phyloP scores from a whole-genome alignment of 2,329 filamentous ascomycete species.

The Didymella keratinophila region DNA sequence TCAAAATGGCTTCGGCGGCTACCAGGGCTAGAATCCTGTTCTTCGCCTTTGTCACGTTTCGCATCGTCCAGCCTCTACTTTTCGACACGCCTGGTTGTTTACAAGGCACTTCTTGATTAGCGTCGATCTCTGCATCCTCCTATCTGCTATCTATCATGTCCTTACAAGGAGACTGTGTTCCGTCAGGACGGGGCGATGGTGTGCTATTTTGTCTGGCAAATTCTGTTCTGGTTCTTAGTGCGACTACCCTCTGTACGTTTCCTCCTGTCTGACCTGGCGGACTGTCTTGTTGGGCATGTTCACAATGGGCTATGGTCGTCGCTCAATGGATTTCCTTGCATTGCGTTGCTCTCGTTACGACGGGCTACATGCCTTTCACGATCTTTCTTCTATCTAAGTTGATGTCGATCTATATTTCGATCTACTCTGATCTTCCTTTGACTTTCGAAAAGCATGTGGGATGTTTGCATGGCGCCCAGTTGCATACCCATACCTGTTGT shows the following conservation, averaged over 20 bases:
- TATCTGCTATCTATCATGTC: slow-evolving; percentile 45
- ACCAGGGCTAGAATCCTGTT: slow-evolving; percentile 60
- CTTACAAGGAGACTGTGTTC: slow-evolving; percentile 37
- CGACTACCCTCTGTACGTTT: slow-evolving; percentile 40
- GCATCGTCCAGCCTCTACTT: slow-evolving; percentile 42
- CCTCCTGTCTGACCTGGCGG: slow-evolving; percentile 20
- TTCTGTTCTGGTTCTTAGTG: slow-evolving; percentile 28
- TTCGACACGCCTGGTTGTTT: slow-evolving; percentile 47
- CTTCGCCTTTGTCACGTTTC: slow-evolving; percentile 37
- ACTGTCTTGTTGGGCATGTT: slow-evolving; percentile 35
- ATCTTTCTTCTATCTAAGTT: slow-evolving; percentile 23
- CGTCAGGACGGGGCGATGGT: slow-evolving; percentile 38
- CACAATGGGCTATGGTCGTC: slow-evolving; percentile 28
- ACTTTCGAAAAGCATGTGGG: slow-evolving; percentile 27
- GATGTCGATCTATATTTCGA: slow-evolving; percentile 23
- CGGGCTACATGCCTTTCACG: slow-evolving; percentile 10
- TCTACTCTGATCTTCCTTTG: slow-evolving; percentile 28
- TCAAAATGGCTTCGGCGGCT: slow-evolving; percentile 66
- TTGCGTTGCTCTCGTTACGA: slow-evolving; percentile 23
- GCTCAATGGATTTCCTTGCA: slow-evolving; percentile 41
- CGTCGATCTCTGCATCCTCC: slow-evolving; percentile 41
- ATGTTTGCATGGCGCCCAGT: slow-evolving; percentile 20
- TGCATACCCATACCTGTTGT: slow-evolving; percentile 24
- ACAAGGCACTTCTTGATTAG: slow-evolving; percentile 50
- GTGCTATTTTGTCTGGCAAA: slow-evolving; percentile 26